Evolutionary conservation across 176 grass and related monocot species (phyloP), one percentile per base, ranked within the genome.

Genomic region (Chrysopogon serrulatus): DNA sequence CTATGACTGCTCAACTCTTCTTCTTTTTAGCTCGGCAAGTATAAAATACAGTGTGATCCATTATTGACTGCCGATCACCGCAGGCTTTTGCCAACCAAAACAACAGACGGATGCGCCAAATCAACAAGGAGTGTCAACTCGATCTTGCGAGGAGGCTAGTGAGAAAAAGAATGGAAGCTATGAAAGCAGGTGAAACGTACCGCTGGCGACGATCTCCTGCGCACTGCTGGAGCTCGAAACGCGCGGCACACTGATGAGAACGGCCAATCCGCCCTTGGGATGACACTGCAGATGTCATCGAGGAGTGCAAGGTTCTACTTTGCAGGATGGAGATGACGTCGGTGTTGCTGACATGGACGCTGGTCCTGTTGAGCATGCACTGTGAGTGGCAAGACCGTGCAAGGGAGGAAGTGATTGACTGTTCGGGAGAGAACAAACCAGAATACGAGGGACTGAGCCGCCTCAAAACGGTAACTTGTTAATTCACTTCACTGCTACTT

Each of bases 261-360:
- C 6, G 88, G 73, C 4, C 76, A 79, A 7, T 79, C 85, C 32
- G 82, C 60, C 43, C 62, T 48, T 27, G 85, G 87, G 35, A 86
- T 94, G 89, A 91, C 83, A 88, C 60, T 14, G 75, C 91, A 33
- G 92, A 92, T 11, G 80, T 95, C 39, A 82, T 95, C 8, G 93
- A 88, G 61, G 93, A 95, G 71, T 95, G 93, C 80, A 95, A 92
- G 74, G 41, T 95, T 92, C 74, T 95, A 95, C 76, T 86, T 95
- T 21, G 90, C 93, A 19, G 93, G 44, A 86, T 88, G 71, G 93
- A 95, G 82, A 95, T 90, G 5, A 92, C 93, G 19, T 89, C 88
- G 0, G 83, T 93, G 53, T 21, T 96, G 3, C 47, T 96, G 16
- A 93, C 88, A 16, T 96, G 90, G 90, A 89, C 93, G 0, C 80